A percentile compares a stretch with the other conserved stretches of the same genome.
These are phyloP conservation scores for Didymosphaeria variabile DNA, from an alignment of 2,329 filamentous ascomycete genomes.

Conservation along the genomic window DNA sequence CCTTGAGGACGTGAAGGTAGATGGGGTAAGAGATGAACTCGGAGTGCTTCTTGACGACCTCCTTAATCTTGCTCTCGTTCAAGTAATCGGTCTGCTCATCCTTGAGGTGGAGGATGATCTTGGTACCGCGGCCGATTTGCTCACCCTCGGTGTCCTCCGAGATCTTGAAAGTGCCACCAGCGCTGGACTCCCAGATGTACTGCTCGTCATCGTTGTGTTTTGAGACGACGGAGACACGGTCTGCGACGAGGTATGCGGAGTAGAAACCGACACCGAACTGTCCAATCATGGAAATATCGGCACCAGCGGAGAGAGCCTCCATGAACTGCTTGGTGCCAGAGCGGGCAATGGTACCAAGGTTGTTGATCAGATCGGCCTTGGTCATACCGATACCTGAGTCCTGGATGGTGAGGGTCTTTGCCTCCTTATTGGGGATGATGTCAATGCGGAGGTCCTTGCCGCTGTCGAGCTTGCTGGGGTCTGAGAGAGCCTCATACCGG, in stretches of 20 bases:
- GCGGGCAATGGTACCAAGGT: conserved; percentile 98
- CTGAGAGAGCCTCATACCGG: conserved; percentile 96
- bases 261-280: conserved; percentile 99
- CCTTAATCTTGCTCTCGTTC: conserved; percentile 99
- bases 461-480: conserved; percentile 95
- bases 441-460: conserved; percentile 99
- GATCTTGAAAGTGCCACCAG: conserved; percentile 97
- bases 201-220: conserved; percentile 99
- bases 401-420: conserved; percentile 95
- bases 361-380: conserved; percentile 99
- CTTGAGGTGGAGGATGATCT: conserved; percentile 99
- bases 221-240: conserved; percentile 92
- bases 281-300: conserved; percentile 99
- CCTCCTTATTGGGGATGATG: conserved; percentile 97
- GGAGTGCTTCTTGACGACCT: conserved; percentile 99
- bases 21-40: conserved; percentile 99
- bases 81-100: conserved; percentile 99
- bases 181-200: conserved; percentile 98
- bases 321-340: conserved; percentile 99
- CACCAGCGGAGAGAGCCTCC: conserved; percentile 97
- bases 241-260: conserved; percentile 98
- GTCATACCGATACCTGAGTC: conserved; percentile 99
- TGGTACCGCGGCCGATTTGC: conserved; percentile 90
- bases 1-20: conserved; percentile 99
- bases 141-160: conserved; percentile 88